phyloP scores from a whole-genome alignment of 2,329 filamentous ascomycete genomes.

The Scopulariopsis brevicaulis region DNA sequence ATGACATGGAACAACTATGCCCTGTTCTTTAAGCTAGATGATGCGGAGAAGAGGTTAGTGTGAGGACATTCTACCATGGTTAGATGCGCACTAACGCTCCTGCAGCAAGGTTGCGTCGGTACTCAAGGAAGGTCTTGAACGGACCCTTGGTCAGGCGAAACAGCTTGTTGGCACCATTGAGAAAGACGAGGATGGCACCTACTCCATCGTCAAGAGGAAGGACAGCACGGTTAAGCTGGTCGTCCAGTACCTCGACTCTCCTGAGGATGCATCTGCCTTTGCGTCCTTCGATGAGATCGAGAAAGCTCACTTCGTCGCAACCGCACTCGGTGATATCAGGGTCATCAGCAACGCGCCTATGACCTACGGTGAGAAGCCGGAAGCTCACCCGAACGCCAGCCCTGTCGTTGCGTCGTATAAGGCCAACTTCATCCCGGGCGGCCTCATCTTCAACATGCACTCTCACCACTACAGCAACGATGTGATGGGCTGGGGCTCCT shows the following conservation, averaged over 20 bases:
- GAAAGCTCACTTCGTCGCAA: slow-evolving; percentile 18
- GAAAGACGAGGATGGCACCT: slow-evolving; percentile 19
- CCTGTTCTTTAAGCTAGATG: slow-evolving; percentile 23
- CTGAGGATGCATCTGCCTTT: slow-evolving; percentile 18
- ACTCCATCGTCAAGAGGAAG: slow-evolving; percentile 22
- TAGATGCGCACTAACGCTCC: neutral
- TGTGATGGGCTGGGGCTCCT: slow-evolving; percentile 26
- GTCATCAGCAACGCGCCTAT: slow-evolving; percentile 14
- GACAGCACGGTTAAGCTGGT: slow-evolving; percentile 21
- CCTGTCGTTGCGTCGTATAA: slow-evolving; percentile 25
- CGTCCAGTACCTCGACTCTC: slow-evolving; percentile 23
- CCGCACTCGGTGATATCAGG: slow-evolving; percentile 14
- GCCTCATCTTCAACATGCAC: slow-evolving; percentile 27
- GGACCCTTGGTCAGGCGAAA: slow-evolving; percentile 21
- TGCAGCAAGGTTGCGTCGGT: slow-evolving; percentile 9
- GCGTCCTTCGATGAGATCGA: slow-evolving; percentile 26
- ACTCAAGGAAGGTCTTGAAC: slow-evolving; percentile 22
- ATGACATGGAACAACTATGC: slow-evolving; percentile 25
- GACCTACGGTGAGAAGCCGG: slow-evolving; percentile 25
- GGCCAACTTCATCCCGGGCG: slow-evolving; percentile 27
- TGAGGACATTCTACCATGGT: neutral
- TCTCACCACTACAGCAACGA: slow-evolving; percentile 30
- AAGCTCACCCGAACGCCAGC: slow-evolving; percentile 19
- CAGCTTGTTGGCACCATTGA: slow-evolving; percentile 27
- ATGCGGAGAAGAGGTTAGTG: slow-evolving; percentile 14